Evolutionary conservation across 1,284 basidiomycete genomes (phyloP).

Genomic region (Cryptococcus sp.): DNA sequence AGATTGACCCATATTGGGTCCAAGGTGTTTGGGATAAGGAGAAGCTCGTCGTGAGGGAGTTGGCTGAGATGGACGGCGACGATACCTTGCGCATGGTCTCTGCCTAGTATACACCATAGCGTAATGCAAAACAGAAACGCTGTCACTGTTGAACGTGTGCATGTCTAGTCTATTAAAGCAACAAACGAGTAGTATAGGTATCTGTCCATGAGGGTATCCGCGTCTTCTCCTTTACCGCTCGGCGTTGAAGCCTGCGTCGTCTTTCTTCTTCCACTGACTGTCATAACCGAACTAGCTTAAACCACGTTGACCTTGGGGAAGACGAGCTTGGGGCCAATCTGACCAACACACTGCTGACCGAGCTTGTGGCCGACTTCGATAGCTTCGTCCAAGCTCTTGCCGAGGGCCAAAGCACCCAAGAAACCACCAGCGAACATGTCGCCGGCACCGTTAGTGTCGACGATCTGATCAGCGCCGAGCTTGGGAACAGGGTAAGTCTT

Average conservation of each 20-base stretch:
- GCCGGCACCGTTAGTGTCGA: conserved; percentile 99
- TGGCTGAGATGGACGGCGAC: conserved; percentile 12
- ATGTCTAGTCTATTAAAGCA: conserved; percentile 1
- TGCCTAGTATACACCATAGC: too few species aligned
- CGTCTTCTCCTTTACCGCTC: neutral
- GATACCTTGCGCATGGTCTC: neutral
- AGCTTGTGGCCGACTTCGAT: conserved; percentile 87
- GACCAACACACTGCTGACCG: conserved; percentile 83
- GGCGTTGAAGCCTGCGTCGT: conserved; percentile 19
- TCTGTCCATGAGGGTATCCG: neutral
- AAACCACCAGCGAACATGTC: conserved; percentile 99
- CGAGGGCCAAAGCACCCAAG: conserved; percentile 78
- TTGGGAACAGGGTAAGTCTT: conserved; percentile 65
- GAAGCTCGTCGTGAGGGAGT: conserved; percentile 32
- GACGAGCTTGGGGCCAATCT: conserved; percentile 60
- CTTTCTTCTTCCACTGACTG: neutral
- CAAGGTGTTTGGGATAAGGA: conserved; percentile 47
- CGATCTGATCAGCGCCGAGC: conserved; percentile 70
- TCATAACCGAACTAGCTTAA: conserved; percentile 17
- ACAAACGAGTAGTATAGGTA: neutral
- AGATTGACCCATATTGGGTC: conserved; percentile 44
- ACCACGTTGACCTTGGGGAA: conserved; percentile 46
- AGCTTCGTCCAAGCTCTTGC: conserved; percentile 76
- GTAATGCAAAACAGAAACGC: too few species aligned
- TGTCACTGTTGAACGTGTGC: conserved; percentile 8